Evolutionary conservation across 1,139 yeast species (phyloP).

Genomic region (Diutina rugosa): DNA sequence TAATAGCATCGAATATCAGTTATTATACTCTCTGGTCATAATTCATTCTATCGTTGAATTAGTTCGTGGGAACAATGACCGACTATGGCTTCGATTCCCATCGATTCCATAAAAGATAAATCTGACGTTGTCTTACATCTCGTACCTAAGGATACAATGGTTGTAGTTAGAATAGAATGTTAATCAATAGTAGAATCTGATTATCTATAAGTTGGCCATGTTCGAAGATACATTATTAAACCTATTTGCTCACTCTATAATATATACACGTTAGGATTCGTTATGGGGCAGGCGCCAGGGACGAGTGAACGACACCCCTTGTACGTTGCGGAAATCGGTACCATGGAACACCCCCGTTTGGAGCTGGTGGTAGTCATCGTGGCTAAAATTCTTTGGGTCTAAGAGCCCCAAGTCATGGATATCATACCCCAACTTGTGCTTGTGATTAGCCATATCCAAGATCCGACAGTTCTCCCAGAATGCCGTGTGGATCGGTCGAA

Average conservation of each 20-base stretch:
- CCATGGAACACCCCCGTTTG: not conserved
- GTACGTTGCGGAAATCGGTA: not conserved
- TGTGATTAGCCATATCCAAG: not conserved
- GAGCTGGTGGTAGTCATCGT: not conserved
- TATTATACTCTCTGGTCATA: too few relatives aligned
- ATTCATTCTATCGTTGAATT: too few relatives aligned
- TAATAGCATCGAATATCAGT: not conserved
- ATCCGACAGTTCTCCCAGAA: slow-evolving; percentile 1
- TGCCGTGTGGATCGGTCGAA: slow-evolving; percentile 1
- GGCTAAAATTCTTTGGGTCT: not conserved
- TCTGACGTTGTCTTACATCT: too few relatives aligned
- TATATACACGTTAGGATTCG: not conserved
- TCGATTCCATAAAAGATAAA: too few relatives aligned
- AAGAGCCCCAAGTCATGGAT: not conserved
- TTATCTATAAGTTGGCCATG: too few relatives aligned
- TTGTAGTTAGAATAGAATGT: too few relatives aligned
- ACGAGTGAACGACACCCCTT: not conserved
- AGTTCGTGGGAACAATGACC: too few relatives aligned
- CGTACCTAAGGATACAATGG: too few relatives aligned
- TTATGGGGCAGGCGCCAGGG: not conserved
- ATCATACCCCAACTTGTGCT: not conserved
- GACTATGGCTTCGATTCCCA: too few relatives aligned
- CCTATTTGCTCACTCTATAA: not conserved
- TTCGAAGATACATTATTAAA: too few relatives aligned
- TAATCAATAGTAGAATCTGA: too few relatives aligned